These are phyloP conservation scores for Atalantia buxifolia DNA, from an alignment of 345 rosid species.

Conservation along the genomic window DNA sequence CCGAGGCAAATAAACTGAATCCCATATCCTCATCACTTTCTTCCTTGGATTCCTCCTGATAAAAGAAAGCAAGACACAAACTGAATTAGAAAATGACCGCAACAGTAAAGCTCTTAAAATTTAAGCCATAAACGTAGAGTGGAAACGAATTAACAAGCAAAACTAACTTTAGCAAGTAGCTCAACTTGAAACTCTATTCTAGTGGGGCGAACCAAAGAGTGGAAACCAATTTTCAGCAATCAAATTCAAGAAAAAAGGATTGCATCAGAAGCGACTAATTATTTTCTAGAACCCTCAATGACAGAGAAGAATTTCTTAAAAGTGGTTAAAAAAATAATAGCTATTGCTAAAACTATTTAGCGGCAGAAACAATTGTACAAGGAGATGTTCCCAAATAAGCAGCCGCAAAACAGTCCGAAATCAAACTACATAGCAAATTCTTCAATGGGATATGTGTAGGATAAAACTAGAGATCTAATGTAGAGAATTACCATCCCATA, in stretches of 20 bases:
- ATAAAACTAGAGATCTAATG: background rate
- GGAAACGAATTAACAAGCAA: background rate
- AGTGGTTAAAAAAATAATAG: background rate
- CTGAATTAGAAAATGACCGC: background rate
- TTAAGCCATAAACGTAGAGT: background rate
- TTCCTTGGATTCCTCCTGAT: slow-evolving; percentile 26
- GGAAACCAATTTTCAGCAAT: too few species aligned
- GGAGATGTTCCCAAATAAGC: background rate
- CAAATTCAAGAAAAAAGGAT: background rate
- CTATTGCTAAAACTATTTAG: background rate
- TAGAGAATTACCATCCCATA: background rate
- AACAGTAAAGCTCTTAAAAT: background rate
- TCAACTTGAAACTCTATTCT: background rate
- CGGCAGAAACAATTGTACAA: background rate
- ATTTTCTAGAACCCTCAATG: background rate
- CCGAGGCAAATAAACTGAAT: slow-evolving; percentile 23
- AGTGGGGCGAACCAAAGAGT: background rate
- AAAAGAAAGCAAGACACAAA: background rate
- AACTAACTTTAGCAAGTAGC: background rate
- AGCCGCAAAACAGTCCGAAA: background rate
- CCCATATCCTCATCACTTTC: slow-evolving; percentile 34
- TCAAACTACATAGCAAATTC: background rate
- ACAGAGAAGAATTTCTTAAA: too few species aligned
- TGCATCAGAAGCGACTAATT: background rate
- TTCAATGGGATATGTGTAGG: background rate